Conservation (phyloP, 306 rosid species). For the Crotalaria pallida region DNA sequence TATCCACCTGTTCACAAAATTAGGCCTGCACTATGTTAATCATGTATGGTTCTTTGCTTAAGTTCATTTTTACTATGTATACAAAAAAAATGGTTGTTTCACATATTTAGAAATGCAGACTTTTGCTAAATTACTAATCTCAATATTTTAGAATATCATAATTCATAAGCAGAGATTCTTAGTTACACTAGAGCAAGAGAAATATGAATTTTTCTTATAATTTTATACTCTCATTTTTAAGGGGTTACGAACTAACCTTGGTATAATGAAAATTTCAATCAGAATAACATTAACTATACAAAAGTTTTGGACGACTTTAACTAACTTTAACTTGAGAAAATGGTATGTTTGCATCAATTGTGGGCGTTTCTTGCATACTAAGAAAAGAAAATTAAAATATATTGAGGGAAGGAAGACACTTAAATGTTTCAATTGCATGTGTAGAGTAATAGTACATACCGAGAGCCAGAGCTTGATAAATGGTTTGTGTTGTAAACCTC, state of each 20-base stretch:
- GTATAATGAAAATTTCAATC: neutral
- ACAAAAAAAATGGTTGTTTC: neutral
- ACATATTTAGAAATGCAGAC: neutral
- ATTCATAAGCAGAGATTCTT: neutral
- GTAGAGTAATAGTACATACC: conserved; percentile 33
- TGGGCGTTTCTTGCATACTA: neutral
- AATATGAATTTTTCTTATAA: neutral
- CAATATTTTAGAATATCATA: neutral
- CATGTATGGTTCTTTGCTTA: neutral
- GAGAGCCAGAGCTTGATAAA: conserved; percentile 42
- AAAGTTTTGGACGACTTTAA: neutral
- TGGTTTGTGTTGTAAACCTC: conserved; percentile 51
- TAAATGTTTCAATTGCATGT: neutral
- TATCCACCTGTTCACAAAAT: conserved; percentile 66
- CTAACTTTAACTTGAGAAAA: neutral
- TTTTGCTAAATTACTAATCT: neutral
- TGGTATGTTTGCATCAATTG: neutral
- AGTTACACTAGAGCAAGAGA: neutral
- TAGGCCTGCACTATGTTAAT: conserved; percentile 11
- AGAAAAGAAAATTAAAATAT: neutral
- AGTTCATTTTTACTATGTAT: neutral
- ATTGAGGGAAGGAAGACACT: neutral
- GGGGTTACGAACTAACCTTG: neutral
- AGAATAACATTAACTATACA: neutral
- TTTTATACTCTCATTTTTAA: neutral